Evolutionary conservation across 1,139 yeast species (phyloP).

Genomic region (Kodamaea arcana): DNA sequence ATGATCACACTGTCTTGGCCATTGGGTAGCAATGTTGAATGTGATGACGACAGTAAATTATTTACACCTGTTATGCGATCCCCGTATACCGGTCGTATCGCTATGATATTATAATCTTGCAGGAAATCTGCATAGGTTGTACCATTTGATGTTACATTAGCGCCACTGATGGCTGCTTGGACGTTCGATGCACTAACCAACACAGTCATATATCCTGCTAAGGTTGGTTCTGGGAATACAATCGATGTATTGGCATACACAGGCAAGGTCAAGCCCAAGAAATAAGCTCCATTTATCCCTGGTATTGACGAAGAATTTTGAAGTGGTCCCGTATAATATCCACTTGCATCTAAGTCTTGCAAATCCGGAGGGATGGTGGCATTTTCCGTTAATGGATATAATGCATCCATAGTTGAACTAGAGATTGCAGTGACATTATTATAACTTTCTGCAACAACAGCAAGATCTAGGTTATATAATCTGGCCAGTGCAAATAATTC

Average conservation of each 20-base stretch:
- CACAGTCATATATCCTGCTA: slow-evolving; percentile 72
- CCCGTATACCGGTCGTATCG: slow-evolving; percentile 29
- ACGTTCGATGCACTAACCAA: slow-evolving; percentile 57
- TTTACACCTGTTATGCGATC: slow-evolving; percentile 12
- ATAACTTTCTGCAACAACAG: slow-evolving; percentile 31
- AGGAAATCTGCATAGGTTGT: slow-evolving; percentile 1
- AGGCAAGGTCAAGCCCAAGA: slow-evolving; percentile 64
- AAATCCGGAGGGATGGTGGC: slow-evolving; percentile 37
- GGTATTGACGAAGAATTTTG: slow-evolving; percentile 26
- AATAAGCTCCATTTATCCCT: slow-evolving; percentile 17
- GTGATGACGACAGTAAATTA: slow-evolving; percentile 4
- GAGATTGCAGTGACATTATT: slow-evolving; percentile 31
- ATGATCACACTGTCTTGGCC: slow-evolving; percentile 12
- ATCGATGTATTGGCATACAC: slow-evolving; percentile 72
- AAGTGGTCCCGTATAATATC: slow-evolving; percentile 57
- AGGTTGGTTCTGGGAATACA: slow-evolving; percentile 50
- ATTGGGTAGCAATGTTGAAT: slow-evolving; percentile 1
- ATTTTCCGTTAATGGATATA: slow-evolving; percentile 52
- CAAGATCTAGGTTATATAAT: slow-evolving; percentile 55
- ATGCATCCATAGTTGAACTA: slow-evolving; percentile 26
- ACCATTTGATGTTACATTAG: slow-evolving; percentile 21
- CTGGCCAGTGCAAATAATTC: slow-evolving; percentile 63
- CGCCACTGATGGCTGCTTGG: slow-evolving; percentile 21
- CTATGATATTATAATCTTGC: slow-evolving; percentile 30
- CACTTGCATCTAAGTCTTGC: slow-evolving; percentile 27